Evolutionary conservation across 225 moss, liverwort and hornwort species (phyloP).

Genomic region (Neckera pumila): DNA sequence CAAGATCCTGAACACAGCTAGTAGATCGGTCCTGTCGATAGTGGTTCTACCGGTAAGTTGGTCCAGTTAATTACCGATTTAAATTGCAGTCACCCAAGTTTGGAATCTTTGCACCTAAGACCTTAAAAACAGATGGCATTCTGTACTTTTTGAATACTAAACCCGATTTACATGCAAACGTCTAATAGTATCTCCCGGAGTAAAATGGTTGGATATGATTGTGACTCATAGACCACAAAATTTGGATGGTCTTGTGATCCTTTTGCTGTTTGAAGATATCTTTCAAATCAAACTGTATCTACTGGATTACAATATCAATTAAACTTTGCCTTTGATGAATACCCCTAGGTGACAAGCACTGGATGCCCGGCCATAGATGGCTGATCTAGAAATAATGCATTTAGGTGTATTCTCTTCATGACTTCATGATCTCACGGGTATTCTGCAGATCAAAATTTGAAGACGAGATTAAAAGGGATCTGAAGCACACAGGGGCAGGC

Average conservation of each 20-base stretch:
- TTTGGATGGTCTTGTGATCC: neutral
- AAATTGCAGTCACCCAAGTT: neutral
- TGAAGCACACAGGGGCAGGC: constrained; percentile 95
- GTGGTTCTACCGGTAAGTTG: neutral
- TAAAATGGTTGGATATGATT: neutral
- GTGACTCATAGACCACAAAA: neutral
- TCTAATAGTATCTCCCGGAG: neutral
- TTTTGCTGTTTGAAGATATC: neutral
- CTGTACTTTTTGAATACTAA: neutral
- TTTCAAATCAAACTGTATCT: neutral
- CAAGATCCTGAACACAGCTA: neutral
- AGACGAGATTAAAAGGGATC: constrained; percentile 78
- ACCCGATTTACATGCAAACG: neutral
- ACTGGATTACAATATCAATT: neutral
- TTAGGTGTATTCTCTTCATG: neutral
- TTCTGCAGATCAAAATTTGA: constrained; percentile 76
- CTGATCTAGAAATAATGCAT: neutral
- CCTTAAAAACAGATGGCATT: neutral
- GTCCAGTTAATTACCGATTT: neutral
- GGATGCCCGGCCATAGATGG: neutral
- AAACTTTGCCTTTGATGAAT: neutral
- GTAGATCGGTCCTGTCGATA: neutral
- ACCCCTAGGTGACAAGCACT: neutral
- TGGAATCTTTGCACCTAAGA: neutral
- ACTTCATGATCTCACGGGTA: neutral